phyloP scores from a whole-genome alignment of 768 basidiomycete species.

The Suillus discolor region DNA sequence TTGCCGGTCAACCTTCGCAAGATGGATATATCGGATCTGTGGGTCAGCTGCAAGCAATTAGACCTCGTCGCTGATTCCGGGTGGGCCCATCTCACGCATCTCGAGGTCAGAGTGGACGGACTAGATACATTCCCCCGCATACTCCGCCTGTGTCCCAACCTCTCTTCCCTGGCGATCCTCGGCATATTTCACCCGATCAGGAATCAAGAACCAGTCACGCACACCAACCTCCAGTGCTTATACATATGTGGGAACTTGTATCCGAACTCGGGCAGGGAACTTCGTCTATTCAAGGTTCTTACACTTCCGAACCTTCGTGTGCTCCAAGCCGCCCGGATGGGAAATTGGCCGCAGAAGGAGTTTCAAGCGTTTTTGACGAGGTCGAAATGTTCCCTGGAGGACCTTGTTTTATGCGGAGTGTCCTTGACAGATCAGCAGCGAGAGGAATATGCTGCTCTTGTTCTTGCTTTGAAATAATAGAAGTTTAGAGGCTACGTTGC shows the following conservation, averaged over 20 bases:
- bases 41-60: not conserved
- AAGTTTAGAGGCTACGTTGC: not conserved
- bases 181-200: not conserved
- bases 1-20: slow-evolving; percentile 10
- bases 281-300: slow-evolving; percentile 14
- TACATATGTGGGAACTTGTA: not conserved
- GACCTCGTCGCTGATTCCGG: not conserved
- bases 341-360: slow-evolving; percentile 17
- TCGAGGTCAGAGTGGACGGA: slow-evolving; percentile 15
- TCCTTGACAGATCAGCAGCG: not conserved
- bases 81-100: slow-evolving; percentile 13
- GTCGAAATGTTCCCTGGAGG: slow-evolving; percentile 22
- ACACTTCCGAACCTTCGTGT: slow-evolving; percentile 17
- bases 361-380: slow-evolving; percentile 22
- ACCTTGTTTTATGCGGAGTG: not conserved
- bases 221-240: not conserved
- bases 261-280: not conserved
- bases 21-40: not conserved
- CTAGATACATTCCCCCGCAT: slow-evolving; percentile 6
- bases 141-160: not conserved
- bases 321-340: slow-evolving; percentile 13
- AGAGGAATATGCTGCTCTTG: not conserved
- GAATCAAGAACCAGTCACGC: not conserved
- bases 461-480: not conserved
- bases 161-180: not conserved